Base-by-base conservation (phyloP, 495 filamentous ascomycete genomes). In the Hypoxylon perforatum region DNA sequence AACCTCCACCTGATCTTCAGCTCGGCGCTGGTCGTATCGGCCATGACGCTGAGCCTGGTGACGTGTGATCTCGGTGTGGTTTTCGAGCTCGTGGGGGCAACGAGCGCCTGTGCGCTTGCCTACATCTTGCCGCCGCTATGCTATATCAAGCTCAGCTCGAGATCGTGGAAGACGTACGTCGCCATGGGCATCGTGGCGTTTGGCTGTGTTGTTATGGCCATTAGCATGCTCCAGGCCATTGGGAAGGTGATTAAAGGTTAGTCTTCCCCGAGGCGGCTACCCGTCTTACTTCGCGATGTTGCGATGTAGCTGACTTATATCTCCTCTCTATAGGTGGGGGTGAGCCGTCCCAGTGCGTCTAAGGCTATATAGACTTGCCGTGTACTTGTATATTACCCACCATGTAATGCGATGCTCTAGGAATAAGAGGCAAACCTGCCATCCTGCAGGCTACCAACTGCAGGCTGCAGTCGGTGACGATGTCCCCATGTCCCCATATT, bases 41-140 rank as follows among this genome's bases (percentile, higher is more conserved):
- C 95, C 52, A 92, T 95, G 90, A 77, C 75, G 7, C 69, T 97
- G 30, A 85, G 88, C 41, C 78, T 98, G 54, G 70, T 97, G 36
- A 98, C 92, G 2, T 97, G 94, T 75, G 95, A 99, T 70, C 84
- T 98, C 2, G 95, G 95, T 10, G 87, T 90, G 19, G 93, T 99
- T 0, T 97, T 99, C 74, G 95, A 99, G 76, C 79, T 99, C 35
- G 93, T 98, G 45, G 95, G 95, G 48, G 94, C 96, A 7, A 99
- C 95, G 15, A 93, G 90, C 72, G 95, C 95, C 6, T 93, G 93
- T 61, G 92, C 93, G 28, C 82, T 99, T 71, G 95, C 95, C 4
- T 99, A 97, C 76, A 97, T 99, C 23, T 81, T 99, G 55, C 95
- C 95, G 68, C 94, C 95, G 17, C 77, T 98, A 9, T 99, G 95